phyloP scores from a whole-genome alignment of 371 early-diverging fungal species.

The Catenaria anguillulae region DNA sequence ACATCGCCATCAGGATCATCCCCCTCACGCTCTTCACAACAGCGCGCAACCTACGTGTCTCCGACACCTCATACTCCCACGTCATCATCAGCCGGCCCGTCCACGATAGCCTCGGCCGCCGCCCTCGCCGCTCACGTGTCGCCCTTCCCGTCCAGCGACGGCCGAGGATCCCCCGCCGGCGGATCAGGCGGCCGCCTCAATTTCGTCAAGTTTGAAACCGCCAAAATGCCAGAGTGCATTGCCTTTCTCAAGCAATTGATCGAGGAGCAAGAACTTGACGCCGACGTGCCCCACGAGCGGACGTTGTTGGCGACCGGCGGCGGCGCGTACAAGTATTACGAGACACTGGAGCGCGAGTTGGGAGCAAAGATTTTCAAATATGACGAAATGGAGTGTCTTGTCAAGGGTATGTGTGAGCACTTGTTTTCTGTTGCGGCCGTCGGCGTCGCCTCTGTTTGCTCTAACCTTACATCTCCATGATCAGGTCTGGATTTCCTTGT shows the following conservation, averaged over 20 bases:
- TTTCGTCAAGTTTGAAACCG: slow-evolving; percentile 87
- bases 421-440: too few species aligned
- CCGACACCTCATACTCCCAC: too few species aligned
- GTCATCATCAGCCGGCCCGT: too few species aligned
- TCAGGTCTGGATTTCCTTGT: slow-evolving; percentile 85
- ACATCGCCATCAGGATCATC: slow-evolving; percentile 19
- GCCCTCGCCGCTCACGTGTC: too few species aligned
- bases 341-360: background rate
- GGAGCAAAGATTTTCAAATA: background rate
- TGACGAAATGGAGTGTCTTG: slow-evolving; percentile 8
- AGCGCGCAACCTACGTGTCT: too few species aligned
- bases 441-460: too few species aligned
- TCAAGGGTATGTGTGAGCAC: too few species aligned
- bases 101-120: too few species aligned
- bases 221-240: slow-evolving; percentile 72
- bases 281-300: background rate
- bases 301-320: slow-evolving; percentile 9
- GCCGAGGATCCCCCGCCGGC: too few species aligned
- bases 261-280: slow-evolving; percentile 16
- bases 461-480: too few species aligned
- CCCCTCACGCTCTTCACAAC: too few species aligned
- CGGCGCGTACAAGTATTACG: slow-evolving; percentile 9
- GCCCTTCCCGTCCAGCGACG: too few species aligned
- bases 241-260: slow-evolving; percentile 60
- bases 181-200: slow-evolving; percentile 87